Evolutionary conservation across 805 yeast species (phyloP).

Genomic region (Candida berthetii): DNA sequence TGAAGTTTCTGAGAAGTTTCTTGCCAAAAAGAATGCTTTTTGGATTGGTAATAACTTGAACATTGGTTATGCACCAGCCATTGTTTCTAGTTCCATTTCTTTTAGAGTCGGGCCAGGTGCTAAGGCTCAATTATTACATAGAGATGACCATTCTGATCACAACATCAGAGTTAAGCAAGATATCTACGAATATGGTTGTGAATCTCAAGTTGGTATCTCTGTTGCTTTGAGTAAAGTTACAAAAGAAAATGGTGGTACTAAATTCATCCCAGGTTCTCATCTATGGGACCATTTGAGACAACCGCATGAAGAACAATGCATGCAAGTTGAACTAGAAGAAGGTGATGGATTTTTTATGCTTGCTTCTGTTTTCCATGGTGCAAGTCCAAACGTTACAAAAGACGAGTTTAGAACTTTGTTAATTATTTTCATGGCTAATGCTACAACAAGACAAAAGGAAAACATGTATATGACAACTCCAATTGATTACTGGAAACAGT

Average conservation of each 20-base stretch:
- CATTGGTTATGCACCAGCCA: conserved; percentile 17
- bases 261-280: conserved; percentile 28
- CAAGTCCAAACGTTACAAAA: conserved; percentile 21
- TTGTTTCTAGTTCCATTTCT: conserved; percentile 14
- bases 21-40: conserved; percentile 14
- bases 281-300: conserved; percentile 22
- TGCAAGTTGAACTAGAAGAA: conserved; percentile 21
- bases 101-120: conserved; percentile 23
- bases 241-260: conserved; percentile 23
- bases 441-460: conserved; percentile 24
- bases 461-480: conserved; percentile 18
- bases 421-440: conserved; percentile 22
- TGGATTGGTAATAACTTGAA: conserved; percentile 16
- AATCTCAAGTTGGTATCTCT: conserved; percentile 16
- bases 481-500: conserved; percentile 17
- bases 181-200: conserved; percentile 14
- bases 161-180: conserved; percentile 11
- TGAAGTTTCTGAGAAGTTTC: conserved; percentile 14
- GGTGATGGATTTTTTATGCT: conserved; percentile 27
- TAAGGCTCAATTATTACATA: conserved; percentile 16
- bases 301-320: conserved; percentile 16
- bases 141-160: conserved; percentile 21
- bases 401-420: conserved; percentile 20
- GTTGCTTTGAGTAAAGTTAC: conserved; percentile 14
- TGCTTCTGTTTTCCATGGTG: conserved; percentile 25